Evolutionary conservation across 23 red algal genomes (phyloP), one percentile per base, ranked within the genome.

Genomic region (Gracilaria domingensis): DNA sequence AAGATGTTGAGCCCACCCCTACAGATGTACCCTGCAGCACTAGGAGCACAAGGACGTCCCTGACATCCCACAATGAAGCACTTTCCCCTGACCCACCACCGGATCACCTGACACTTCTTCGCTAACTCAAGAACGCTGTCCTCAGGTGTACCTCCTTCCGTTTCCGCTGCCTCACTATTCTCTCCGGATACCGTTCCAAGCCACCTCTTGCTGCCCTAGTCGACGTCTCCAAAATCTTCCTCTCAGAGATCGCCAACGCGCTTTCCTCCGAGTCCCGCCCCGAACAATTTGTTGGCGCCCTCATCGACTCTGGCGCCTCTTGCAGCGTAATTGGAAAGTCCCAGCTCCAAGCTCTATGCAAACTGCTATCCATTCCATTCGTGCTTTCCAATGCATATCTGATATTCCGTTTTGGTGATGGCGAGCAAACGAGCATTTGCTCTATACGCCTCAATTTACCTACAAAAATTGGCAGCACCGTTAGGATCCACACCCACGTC

Each of bases 351-450:
- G 86, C 74, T 8, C 57, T 74, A 0, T 79, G 49, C 69, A 3
- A 61, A 11, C 30, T 81, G 1, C 77, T 61, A n/a, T 0, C 40
- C 18, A 18, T 45, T 33, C 0, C n/a, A 45, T 45, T 45, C 5
- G 5, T 7, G 11, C 42, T 11, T 45, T 7, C 42, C 42, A 0
- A 25, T 79, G 2, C 56, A 33, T 12, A 73, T 17, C 85, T 50
- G 14, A 44, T n/a, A 44, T 89, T 79, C 58, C 23, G n/a, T 29
- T 89, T 89, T 64, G 86, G 86, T 2, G 50, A 89, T 36, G 72
- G 50, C 1, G 8, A 25, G 13, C 37, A 62, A 44, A 18, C 14
- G 1, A 89, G 86, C 32, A 58, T 81, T 39, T 47, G 29, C 7
- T 42, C 55, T 13, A 81, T 30, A 0, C 1, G 0, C 5, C 57